Evolutionary conservation across 306 rosid genomes (phyloP).

Genomic region (Ceratonia siliqua): DNA sequence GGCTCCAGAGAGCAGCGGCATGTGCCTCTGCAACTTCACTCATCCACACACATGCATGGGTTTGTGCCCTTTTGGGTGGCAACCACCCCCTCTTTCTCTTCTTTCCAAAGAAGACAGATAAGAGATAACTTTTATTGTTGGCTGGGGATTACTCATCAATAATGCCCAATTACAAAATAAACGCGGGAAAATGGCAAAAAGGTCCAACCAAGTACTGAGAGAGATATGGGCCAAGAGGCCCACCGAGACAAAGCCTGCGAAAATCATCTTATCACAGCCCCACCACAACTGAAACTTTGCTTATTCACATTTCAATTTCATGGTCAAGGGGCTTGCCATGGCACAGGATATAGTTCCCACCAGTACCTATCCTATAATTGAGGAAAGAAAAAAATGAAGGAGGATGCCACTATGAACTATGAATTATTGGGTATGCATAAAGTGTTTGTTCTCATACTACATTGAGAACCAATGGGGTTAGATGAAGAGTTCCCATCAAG

Average conservation of each 20-base stretch:
- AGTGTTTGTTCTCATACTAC: conserved; percentile 20
- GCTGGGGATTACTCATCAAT: not conserved
- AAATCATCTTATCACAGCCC: conserved; percentile 14
- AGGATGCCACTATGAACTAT: not conserved
- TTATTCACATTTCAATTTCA: conserved; percentile 27
- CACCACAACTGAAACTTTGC: not conserved
- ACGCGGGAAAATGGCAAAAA: conserved; percentile 11
- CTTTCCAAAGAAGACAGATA: not conserved
- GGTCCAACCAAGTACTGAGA: not conserved
- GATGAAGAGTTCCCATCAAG: conserved; percentile 26
- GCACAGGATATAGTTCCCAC: conserved; percentile 16
- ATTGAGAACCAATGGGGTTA: not conserved
- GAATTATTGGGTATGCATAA: conserved; percentile 23
- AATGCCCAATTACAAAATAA: too few species aligned
- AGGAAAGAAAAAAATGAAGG: not conserved
- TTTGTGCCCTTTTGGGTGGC: not conserved
- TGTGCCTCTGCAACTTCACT: not conserved
- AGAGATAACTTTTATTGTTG: not conserved
- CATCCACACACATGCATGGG: not conserved
- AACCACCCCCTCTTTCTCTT: too few species aligned
- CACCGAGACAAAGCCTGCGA: not conserved
- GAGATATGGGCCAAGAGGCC: conserved; percentile 29
- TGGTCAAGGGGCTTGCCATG: conserved; percentile 23
- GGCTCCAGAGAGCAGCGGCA: not conserved
- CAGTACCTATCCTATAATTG: conserved; percentile 36